phyloP scores from a whole-genome alignment of 1,284 basidiomycete genomes.

The Fereydounia khargensis region DNA sequence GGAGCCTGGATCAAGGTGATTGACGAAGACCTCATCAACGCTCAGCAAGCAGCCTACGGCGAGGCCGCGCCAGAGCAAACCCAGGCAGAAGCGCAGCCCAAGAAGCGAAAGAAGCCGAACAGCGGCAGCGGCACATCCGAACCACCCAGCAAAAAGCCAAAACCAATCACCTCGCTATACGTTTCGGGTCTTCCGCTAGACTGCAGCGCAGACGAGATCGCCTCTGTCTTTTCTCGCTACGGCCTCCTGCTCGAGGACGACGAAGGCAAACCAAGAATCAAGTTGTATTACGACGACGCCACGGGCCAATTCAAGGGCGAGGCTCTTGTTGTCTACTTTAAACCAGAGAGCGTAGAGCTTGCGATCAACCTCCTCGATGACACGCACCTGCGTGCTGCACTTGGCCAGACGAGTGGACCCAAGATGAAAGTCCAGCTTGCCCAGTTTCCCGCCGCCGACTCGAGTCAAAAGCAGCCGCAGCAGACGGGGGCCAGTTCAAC shows the following conservation, averaged over 20 bases:
- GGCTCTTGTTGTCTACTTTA: conserved; percentile 93
- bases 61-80: conserved; percentile 17
- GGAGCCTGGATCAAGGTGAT: conserved; percentile 75
- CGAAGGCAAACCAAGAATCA: conserved; percentile 79
- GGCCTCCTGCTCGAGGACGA: conserved; percentile 91
- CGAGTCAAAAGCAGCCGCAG: background rate
- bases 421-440: conserved; percentile 81
- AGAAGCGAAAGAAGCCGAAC: conserved; percentile 6
- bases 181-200: conserved; percentile 80
- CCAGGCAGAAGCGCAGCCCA: conserved; percentile 18
- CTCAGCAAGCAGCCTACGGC: conserved; percentile 18
- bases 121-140: background rate
- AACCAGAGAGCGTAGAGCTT: conserved; percentile 86
- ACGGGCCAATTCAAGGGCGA: conserved; percentile 92
- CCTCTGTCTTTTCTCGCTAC: conserved; percentile 79
- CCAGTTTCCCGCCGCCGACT: conserved; percentile 64
- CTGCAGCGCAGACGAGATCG: conserved; percentile 72
- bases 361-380: conserved; percentile 87
- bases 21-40: conserved; percentile 73
- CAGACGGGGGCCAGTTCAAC: background rate
- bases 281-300: conserved; percentile 74
- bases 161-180: conserved; percentile 74
- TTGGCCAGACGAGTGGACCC: conserved; percentile 62
- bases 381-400: conserved; percentile 82
- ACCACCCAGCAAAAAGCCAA: conserved; percentile 18